These are phyloP conservation scores for Pyricularia grisea DNA, from an alignment of 2,329 filamentous ascomycete species.

Conservation along the genomic window DNA sequence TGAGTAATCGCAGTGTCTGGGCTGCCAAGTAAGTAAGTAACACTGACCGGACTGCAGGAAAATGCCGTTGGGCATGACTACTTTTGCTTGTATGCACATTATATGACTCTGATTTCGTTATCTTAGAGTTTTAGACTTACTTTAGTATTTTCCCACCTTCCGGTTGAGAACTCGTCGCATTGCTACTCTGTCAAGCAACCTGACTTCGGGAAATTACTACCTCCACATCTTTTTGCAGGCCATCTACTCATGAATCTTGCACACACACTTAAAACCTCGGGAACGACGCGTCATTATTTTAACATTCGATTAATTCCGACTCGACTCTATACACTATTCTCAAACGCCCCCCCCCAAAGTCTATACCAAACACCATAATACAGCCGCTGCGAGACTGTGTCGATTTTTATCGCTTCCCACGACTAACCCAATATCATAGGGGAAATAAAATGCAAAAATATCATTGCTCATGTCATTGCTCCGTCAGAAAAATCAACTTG, in stretches of 20 bases:
- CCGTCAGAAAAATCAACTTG: not conserved
- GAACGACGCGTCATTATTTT: not conserved
- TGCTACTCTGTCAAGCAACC: too few species aligned
- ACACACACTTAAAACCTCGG: not conserved
- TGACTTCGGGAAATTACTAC: too few species aligned
- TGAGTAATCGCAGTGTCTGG: not conserved
- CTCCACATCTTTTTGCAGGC: too few species aligned
- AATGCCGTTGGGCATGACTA: too few species aligned
- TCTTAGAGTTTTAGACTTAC: too few species aligned
- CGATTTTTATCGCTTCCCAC: not conserved
- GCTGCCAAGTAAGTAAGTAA: too few species aligned
- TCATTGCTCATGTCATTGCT: not conserved
- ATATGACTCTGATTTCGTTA: too few species aligned
- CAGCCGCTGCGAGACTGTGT: not conserved
- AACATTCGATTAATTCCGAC: not conserved
- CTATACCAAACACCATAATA: not conserved
- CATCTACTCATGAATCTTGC: not conserved
- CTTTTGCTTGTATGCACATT: too few species aligned
- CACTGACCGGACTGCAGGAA: too few species aligned
- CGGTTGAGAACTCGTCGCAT: too few species aligned
- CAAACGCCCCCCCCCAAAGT: not conserved
- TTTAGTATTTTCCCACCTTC: too few species aligned
- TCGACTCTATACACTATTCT: not conserved
- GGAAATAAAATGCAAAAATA: not conserved
- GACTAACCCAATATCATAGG: not conserved